Evolutionary conservation across 108 stramenopile species (phyloP).

Genomic region (Nitzschia sp.): DNA sequence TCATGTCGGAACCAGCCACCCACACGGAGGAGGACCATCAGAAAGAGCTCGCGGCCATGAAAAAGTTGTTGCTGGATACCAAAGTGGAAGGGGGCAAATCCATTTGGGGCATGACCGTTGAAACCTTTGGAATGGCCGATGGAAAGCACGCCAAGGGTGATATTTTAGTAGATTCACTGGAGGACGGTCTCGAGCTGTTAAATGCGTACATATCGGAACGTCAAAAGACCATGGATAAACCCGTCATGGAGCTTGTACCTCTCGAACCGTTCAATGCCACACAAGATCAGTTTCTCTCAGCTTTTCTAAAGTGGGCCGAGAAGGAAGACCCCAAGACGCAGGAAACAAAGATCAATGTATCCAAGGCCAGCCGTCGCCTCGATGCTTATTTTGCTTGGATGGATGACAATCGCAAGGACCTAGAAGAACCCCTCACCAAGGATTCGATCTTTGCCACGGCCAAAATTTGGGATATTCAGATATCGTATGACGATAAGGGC

Average conservation of each 20-base stretch:
- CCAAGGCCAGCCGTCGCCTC: constrained; percentile 70
- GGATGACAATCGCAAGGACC: constrained; percentile 52
- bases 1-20: no score
- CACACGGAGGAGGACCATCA: no score
- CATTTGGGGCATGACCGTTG: constrained; percentile 18
- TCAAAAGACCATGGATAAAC: not conserved
- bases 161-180: constrained; percentile 15
- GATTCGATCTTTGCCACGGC: constrained; percentile 39
- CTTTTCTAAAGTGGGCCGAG: constrained; percentile 29
- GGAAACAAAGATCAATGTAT: constrained; percentile 48
- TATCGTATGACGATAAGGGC: constrained; percentile 44
- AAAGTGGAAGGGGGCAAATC: constrained; percentile 14
- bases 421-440: constrained; percentile 47
- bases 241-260: constrained; percentile 18
- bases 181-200: constrained; percentile 10
- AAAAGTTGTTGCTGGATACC: constrained; percentile 18
- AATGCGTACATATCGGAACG: constrained; percentile 10
- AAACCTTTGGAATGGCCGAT: constrained; percentile 33
- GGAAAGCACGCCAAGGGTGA: constrained; percentile 20
- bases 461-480: constrained; percentile 49
- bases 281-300: constrained; percentile 15
- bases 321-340: constrained; percentile 16
- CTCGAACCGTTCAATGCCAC: constrained; percentile 26
- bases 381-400: constrained; percentile 66
- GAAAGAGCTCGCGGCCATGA: constrained; percentile 4